phyloP scores from a whole-genome alignment of 2,329 filamentous ascomycete genomes.

The Lachnellula occidentalis region DNA sequence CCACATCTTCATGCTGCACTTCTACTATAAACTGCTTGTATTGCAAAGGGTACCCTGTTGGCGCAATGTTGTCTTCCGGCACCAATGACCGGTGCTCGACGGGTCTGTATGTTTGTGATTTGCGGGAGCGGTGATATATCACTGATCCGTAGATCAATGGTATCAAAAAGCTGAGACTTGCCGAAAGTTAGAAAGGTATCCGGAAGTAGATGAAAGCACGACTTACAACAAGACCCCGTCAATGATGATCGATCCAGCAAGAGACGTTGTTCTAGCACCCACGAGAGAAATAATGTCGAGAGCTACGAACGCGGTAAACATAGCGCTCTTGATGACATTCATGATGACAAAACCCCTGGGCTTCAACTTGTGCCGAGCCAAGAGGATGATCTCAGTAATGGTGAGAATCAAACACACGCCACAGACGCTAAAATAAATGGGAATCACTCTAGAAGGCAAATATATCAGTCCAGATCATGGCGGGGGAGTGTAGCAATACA shows the following conservation, averaged over 20 bases:
- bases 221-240: slow-evolving; percentile 19
- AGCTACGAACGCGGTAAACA: slow-evolving; percentile 17
- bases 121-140: slow-evolving; percentile 17
- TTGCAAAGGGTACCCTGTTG: background rate
- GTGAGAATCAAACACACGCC: slow-evolving; percentile 19
- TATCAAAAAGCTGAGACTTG: slow-evolving; percentile 21
- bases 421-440: slow-evolving; percentile 14
- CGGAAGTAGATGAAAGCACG: background rate
- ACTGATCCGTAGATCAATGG: slow-evolving; percentile 24
- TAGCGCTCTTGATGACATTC: slow-evolving; percentile 17
- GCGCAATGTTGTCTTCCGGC: background rate
- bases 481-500: background rate
- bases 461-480: background rate
- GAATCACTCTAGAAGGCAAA: slow-evolving; percentile 6
- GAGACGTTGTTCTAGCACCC: slow-evolving; percentile 1
- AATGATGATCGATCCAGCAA: slow-evolving; percentile 9
- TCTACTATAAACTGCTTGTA: background rate
- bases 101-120: slow-evolving; percentile 6
- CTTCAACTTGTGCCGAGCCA: slow-evolving; percentile 19
- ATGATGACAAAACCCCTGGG: slow-evolving; percentile 21
- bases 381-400: slow-evolving; percentile 23
- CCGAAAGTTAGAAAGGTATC: background rate
- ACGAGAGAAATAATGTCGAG: slow-evolving; percentile 14
- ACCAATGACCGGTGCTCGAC: slow-evolving; percentile 5
- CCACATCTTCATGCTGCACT: slow-evolving; percentile 3